phyloP scores from a whole-genome alignment of 345 rosid genomes.

The Sonneratia caseolaris region DNA sequence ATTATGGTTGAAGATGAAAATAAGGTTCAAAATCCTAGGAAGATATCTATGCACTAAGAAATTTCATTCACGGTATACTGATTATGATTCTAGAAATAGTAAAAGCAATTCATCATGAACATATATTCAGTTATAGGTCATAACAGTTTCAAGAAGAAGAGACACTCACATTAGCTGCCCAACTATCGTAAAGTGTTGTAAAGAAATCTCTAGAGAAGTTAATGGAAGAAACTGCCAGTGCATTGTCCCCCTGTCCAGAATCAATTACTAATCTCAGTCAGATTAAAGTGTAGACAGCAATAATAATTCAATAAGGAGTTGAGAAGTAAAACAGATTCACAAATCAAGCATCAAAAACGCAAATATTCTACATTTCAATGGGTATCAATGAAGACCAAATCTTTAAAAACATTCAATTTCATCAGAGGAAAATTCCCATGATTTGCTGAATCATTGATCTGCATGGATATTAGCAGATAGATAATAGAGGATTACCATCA shows the following conservation, averaged over 20 bases:
- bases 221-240: constrained; percentile 56
- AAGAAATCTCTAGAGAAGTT: constrained; percentile 55
- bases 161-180: constrained; percentile 51
- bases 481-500: constrained; percentile 37
- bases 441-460: not conserved
- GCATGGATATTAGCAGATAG: not conserved
- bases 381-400: not conserved
- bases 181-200: constrained; percentile 50
- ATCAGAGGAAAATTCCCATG: not conserved
- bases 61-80: not conserved
- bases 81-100: not conserved
- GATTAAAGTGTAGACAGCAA: not conserved
- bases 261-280: not conserved
- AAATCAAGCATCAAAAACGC: not conserved
- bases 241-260: constrained; percentile 46
- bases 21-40: not conserved
- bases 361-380: not conserved
- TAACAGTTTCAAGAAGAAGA: not conserved
- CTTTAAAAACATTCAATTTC: not conserved
- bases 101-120: not conserved
- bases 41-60: not conserved
- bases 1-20: not conserved
- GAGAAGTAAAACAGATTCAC: not conserved
- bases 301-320: not conserved
- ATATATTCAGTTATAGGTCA: not conserved